phyloP scores from a whole-genome alignment of 768 basidiomycete species.

The Rhodocollybia butyracea region DNA sequence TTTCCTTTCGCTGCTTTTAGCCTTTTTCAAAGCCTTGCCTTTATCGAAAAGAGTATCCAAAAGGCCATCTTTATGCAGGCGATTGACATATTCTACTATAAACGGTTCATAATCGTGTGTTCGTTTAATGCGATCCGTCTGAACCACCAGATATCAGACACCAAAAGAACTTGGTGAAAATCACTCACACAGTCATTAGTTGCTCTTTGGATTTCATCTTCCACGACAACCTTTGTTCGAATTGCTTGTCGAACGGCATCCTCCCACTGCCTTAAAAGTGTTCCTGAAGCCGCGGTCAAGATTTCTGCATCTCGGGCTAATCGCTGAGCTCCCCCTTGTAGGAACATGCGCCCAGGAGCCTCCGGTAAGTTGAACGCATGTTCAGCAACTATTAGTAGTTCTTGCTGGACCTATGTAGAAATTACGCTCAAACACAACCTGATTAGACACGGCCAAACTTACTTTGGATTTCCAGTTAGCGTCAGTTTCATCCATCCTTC shows the following conservation, averaged over 20 bases:
- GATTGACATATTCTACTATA: constrained; percentile 40
- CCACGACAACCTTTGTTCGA: constrained; percentile 35
- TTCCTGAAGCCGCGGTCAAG: constrained; percentile 36
- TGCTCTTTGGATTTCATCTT: constrained; percentile 49
- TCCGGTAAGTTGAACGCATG: constrained; percentile 29
- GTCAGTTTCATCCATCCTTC: constrained; percentile 28
- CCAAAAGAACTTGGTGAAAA: too few relatives aligned
- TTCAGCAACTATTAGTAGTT: constrained; percentile 24
- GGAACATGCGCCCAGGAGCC: constrained; percentile 28
- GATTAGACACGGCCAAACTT: constrained; percentile 14
- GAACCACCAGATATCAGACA: background rate
- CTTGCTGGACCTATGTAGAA: constrained; percentile 35
- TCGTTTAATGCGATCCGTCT: constrained; percentile 57
- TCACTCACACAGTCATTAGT: constrained; percentile 40
- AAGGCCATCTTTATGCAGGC: constrained; percentile 43
- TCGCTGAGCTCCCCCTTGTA: constrained; percentile 42
- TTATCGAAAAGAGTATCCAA: constrained; percentile 39
- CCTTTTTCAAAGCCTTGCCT: background rate
- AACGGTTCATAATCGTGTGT: constrained; percentile 67
- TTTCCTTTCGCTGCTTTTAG: background rate
- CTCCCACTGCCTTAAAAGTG: constrained; percentile 44
- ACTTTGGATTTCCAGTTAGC: constrained; percentile 35
- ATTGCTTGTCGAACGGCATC: constrained; percentile 38
- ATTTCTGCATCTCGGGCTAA: constrained; percentile 42
- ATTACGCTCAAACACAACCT: constrained; percentile 7